Evolutionary conservation across 1,284 basidiomycete species (phyloP), one percentile per base, ranked within the genome.

Genomic region (Boletus semigastroideus): DNA sequence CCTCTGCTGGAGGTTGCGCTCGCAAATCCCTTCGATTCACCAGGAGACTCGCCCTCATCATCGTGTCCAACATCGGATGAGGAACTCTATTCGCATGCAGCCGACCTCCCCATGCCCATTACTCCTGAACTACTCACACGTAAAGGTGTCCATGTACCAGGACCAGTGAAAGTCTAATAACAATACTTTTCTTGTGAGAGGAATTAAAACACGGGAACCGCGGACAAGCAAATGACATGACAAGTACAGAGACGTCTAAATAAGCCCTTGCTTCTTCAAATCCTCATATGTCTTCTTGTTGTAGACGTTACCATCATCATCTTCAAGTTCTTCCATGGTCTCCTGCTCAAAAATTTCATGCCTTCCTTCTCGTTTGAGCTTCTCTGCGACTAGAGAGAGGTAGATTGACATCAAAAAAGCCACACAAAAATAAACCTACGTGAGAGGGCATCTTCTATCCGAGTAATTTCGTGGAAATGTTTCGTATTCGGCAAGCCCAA

Each of bases 381-480:
- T 95, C 65, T 98, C 95, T 13, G 94, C 94, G 57, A 98, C 93
- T 96, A 61, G 22, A 41, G 27, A 27, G 14, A 49, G 46, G 33
- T 50, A 7, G 11, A 48, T 43, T 19, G 4, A 42, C 37, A 45
- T 55, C 52, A 20, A 39, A 20, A 45, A 30, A 48, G 42, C 45
- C 12, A 45, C 31, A 19, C 28, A 33, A 42, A 45, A 40, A 36
- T 58, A 39, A 34, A 82, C 90, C 63, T 66, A 96, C 94, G 77
- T 42, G 94, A 85, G 54, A 98, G 82, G 1, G 95, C 97, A 75
- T 99, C 97, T 62, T 94, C 90, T 59, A 99, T 99, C 48, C 89
- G 84, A 19, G 95, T 99, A 57, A 99, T 98, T 71, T 98, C 96
- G 64, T 97, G 92, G 78, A 99, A 99, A 73, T 99, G 97, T 69